phyloP scores from a whole-genome alignment of 2,329 filamentous ascomycete species.

The Alternaria solani region DNA sequence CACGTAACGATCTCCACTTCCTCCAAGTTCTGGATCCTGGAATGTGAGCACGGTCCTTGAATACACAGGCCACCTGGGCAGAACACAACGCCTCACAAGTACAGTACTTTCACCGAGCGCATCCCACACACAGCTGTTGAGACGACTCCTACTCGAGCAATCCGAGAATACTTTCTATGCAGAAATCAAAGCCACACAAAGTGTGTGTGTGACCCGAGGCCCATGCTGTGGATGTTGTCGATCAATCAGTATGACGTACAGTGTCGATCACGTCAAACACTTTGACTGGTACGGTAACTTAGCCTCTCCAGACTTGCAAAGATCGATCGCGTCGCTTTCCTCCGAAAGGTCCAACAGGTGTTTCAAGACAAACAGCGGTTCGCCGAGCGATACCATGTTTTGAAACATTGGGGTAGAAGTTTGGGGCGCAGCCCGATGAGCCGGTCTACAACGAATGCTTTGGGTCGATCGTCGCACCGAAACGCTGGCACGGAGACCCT shows the following conservation, averaged over 20 bases:
- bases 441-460: not conserved
- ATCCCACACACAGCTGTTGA: not conserved
- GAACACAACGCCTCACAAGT: not conserved
- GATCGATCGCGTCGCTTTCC: not conserved
- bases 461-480: not conserved
- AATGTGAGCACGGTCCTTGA: not conserved
- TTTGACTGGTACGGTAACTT: slow-evolving; percentile 1
- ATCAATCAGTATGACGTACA: not conserved
- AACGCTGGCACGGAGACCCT: not conserved
- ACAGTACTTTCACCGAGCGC: not conserved
- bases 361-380: slow-evolving; percentile 3
- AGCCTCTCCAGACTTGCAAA: not conserved
- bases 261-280: not conserved
- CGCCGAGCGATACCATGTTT: slow-evolving; percentile 2
- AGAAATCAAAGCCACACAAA: not conserved
- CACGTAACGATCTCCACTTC: slow-evolving; percentile 16
- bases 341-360: not conserved
- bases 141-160: not conserved
- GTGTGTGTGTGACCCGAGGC: not conserved
- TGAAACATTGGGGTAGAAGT: slow-evolving; percentile 11
- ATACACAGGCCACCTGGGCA: not conserved
- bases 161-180: not conserved
- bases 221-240: not conserved
- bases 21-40: not conserved
- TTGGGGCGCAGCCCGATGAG: not conserved